These are phyloP conservation scores for Pterula multifida DNA, from an alignment of 1,284 basidiomycete species.

Conservation along the genomic window DNA sequence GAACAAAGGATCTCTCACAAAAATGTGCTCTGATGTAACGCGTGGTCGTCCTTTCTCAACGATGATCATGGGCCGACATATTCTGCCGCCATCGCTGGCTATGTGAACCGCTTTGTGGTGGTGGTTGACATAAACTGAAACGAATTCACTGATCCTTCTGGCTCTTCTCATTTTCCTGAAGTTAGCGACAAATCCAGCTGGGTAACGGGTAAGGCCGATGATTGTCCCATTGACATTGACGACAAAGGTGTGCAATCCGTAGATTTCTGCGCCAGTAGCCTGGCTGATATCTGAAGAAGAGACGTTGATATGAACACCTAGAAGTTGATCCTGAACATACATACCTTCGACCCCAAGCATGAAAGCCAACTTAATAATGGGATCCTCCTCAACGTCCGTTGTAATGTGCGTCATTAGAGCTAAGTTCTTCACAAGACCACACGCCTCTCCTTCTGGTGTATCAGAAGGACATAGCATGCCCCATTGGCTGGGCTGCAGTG, in stretches of 20 bases:
- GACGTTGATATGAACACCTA: slow-evolving; percentile 9
- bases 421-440: slow-evolving; percentile 96
- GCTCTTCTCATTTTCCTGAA: slow-evolving; percentile 91
- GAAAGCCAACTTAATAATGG: slow-evolving; percentile 82
- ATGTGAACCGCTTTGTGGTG: slow-evolving; percentile 96
- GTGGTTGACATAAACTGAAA: slow-evolving; percentile 93
- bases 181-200: slow-evolving; percentile 76
- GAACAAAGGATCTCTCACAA: slow-evolving; percentile 33
- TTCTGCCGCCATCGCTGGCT: slow-evolving; percentile 94
- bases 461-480: slow-evolving; percentile 98
- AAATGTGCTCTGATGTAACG: slow-evolving; percentile 76
- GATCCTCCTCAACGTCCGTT: slow-evolving; percentile 95
- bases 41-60: slow-evolving; percentile 77
- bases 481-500: slow-evolving; percentile 98
- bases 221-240: slow-evolving; percentile 97
- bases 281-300: slow-evolving; percentile 71
- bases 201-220: slow-evolving; percentile 85
- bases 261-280: slow-evolving; percentile 92
- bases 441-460: slow-evolving; percentile 99
- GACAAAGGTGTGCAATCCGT: slow-evolving; percentile 83
- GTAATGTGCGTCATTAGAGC: slow-evolving; percentile 99
- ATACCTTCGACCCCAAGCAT: slow-evolving; percentile 92
- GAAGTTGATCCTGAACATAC: slow-evolving; percentile 10
- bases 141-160: slow-evolving; percentile 91
- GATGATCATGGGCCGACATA: slow-evolving; percentile 97